Evolutionary conservation across 768 basidiomycete species (phyloP).

Genomic region (Tulasnella sp.): DNA sequence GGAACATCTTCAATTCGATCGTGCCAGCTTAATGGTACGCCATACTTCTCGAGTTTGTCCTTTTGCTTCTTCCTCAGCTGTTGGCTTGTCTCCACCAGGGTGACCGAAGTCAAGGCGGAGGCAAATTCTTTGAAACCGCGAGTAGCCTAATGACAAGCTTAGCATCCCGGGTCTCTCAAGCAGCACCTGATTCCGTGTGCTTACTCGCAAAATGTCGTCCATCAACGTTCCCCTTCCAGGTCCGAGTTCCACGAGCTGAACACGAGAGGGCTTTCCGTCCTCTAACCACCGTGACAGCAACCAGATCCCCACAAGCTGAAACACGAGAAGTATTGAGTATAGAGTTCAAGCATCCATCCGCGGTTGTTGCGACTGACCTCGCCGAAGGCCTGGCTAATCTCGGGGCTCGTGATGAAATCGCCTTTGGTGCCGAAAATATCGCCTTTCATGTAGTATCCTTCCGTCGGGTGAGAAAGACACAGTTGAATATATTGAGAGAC

Average conservation of each 20-base stretch:
- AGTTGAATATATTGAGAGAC: constrained; percentile 86
- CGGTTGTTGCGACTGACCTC: constrained; percentile 47
- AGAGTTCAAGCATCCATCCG: background rate
- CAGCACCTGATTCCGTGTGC: constrained; percentile 20
- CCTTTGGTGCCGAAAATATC: constrained; percentile 76
- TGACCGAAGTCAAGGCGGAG: constrained; percentile 35
- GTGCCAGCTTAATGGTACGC: constrained; percentile 49
- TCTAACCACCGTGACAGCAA: constrained; percentile 57
- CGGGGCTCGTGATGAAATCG: constrained; percentile 94
- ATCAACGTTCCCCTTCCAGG: constrained; percentile 90
- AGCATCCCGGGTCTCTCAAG: background rate
- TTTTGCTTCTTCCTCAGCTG: constrained; percentile 56
- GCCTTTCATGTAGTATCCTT: constrained; percentile 84
- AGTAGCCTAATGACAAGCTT: constrained; percentile 35
- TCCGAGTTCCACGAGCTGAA: constrained; percentile 82
- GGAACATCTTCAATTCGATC: constrained; percentile 59
- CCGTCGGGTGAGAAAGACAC: constrained; percentile 76
- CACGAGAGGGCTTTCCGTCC: constrained; percentile 34
- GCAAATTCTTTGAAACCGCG: constrained; percentile 24
- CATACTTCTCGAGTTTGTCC: constrained; percentile 35
- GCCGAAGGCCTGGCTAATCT: constrained; percentile 93
- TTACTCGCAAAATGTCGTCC: constrained; percentile 75
- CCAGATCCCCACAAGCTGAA: constrained; percentile 81
- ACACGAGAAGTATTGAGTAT: constrained; percentile 16
- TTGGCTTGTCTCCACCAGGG: constrained; percentile 72